These are phyloP conservation scores for Pleurotus platypus DNA, from an alignment of 768 basidiomycete genomes.

Conservation along the genomic window DNA sequence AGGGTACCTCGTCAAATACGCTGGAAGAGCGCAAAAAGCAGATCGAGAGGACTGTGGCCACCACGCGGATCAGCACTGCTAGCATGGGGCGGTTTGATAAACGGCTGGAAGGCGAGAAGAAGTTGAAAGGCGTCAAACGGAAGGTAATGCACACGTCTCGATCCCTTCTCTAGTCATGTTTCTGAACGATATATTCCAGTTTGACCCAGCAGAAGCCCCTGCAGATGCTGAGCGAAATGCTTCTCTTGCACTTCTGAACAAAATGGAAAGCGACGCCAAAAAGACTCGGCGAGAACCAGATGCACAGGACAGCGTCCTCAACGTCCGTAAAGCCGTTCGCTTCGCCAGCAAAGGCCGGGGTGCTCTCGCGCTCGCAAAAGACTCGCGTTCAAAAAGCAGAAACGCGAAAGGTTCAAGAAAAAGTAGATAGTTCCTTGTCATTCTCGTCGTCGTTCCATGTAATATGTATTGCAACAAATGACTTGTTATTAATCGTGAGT, in stretches of 20 bases:
- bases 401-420: neutral
- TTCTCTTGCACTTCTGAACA: conserved; percentile 72
- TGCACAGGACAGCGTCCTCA: conserved; percentile 58
- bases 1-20: conserved; percentile 21
- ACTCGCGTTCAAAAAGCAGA: conserved; percentile 22
- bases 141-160: conserved; percentile 55
- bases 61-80: conserved; percentile 81
- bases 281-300: conserved; percentile 48
- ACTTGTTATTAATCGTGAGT: conserved; percentile 1
- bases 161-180: neutral
- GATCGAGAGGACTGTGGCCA: conserved; percentile 73
- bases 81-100: conserved; percentile 95
- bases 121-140: conserved; percentile 82
- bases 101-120: conserved; percentile 88
- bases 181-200: conserved; percentile 40
- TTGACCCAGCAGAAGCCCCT: conserved; percentile 76
- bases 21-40: conserved; percentile 61
- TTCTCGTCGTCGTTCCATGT: neutral
- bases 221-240: conserved; percentile 64
- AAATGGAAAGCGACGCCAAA: conserved; percentile 71
- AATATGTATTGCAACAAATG: neutral
- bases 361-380: conserved; percentile 51
- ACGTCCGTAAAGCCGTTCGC: conserved; percentile 86
- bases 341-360: conserved; percentile 70
- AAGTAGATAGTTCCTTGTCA: neutral